Base-by-base conservation (phyloP, 1,284 basidiomycete genomes). In the Ustilago shanxiensis region DNA sequence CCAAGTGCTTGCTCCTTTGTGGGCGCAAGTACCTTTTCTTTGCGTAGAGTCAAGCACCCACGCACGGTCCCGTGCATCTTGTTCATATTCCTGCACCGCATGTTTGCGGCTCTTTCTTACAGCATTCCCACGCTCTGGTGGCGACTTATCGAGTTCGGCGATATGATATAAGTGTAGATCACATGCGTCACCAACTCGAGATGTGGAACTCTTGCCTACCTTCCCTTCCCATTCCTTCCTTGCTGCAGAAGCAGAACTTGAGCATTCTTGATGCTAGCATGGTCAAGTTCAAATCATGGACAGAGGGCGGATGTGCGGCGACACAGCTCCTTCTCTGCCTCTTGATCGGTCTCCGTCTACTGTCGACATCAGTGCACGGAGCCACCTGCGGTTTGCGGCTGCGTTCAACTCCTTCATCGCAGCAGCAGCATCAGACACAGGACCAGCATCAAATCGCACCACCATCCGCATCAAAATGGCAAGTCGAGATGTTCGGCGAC, bases 281-380 rank as follows among this genome's bases (percentile, higher is more conserved):
- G 69, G 69, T 66, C 47, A 44, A 35, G 20, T 28, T 66, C 45
- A 50, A 26, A 39, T 33, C 52, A 14, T 52, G 56, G n/a, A 31
- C 62, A 20, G 55, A 52, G 11, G 20, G 60, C 37, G 55, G 52
- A 50, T 60, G 64, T 31, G 22, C 62, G 37, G 60, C 60, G 31
- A 62, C 55, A 37, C 64, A 58, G 45, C 69, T 72, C 7, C 29
- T 45, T 4, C 18, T 59, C 7, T 72, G 69, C 26, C 51, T 72
- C 33, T 20, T 59, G 29, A 49, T 60, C 13, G 69, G 69, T 18
- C 47, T 72, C 18, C 57, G 60, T n/a, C 45, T 72, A 8, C 55
- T 72, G 8, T 55, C 59, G 1, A 41, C 51, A 2, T 55, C 55
- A 11, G 28, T 66, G 5, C 47, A 58, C 4, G 45, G 31, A 11